Base-by-base conservation (phyloP, 1,139 yeast genomes). In the Candida glucosophila region DNA sequence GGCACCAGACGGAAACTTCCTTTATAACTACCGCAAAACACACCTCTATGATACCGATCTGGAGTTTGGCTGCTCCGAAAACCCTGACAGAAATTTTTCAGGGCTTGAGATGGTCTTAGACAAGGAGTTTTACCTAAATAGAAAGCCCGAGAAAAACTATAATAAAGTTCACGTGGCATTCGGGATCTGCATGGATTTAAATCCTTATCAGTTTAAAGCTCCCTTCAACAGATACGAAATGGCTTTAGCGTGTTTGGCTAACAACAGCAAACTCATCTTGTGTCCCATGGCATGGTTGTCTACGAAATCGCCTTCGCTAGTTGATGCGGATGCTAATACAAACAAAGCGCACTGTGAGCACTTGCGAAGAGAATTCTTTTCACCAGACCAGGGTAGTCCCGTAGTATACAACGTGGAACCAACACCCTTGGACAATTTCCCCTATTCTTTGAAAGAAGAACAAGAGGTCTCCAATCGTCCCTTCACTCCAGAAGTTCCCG, bases 111-210 rank as follows among this genome's bases (percentile, higher is more conserved):
- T 71, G 22, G 43, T 48, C 3, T 41, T 67, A 5, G 52, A 56
- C 25, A 54, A 49, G 29, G 44, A 44, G 12, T 46, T 41, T 31
- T 54, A 53, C 29, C 10, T 16, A 5, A 6, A 6, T 9, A 11
- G 17, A 8, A 22, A 28, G 4, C 19, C 32, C n/a, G 22, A 12
- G 6, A 31, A 27, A 15, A 15, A 24, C 4, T 35, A 35, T 8
- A 29, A 29, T 3, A 22, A 30, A 20, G 31, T 69, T 20, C 50
- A 49, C 8, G 55, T 79, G 1, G 68, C 75, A 22, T 62, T 86
- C 30, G 96, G 95, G 0, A 85, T 88, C n/a, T 88, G 96, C 48
- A 88, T 86, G 97, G 97, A 86, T 49, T 52, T 88, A 35, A 86
- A 83, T 47, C 95, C 96, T 0, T 80, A 82, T 48, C 67, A 80